Evolutionary conservation across 2,329 filamentous ascomycete species (phyloP).

Genomic region (Neofusicoccum kwambonambiense): DNA sequence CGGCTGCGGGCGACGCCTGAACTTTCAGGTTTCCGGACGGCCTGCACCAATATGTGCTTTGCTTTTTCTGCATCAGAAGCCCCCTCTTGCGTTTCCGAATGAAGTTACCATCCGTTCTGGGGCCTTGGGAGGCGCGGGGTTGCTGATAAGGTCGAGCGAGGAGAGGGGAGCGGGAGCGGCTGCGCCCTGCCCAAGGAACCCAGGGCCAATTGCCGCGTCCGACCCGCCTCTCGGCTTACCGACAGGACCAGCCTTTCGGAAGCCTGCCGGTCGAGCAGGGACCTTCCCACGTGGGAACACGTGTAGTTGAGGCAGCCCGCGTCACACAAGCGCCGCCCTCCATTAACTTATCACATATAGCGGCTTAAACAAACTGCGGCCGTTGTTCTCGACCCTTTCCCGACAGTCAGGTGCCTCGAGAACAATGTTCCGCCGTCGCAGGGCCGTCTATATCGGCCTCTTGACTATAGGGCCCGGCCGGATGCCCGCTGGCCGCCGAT

Average conservation of each 20-base stretch:
- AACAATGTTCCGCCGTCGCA: neutral
- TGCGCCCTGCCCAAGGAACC: neutral
- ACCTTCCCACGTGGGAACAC: slow-evolving; percentile 13
- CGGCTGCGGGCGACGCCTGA: neutral
- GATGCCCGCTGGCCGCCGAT: neutral
- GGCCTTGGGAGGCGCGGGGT: neutral
- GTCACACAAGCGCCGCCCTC: neutral
- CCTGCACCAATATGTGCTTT: neutral
- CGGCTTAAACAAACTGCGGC: neutral
- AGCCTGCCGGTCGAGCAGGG: neutral
- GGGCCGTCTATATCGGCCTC: neutral
- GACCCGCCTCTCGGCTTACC: slow-evolving; percentile 2
- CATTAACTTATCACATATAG: slow-evolving; percentile 2
- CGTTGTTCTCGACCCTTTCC: neutral
- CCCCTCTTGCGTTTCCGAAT: neutral
- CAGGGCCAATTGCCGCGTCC: neutral
- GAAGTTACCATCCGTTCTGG: neutral
- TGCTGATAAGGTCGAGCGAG: neutral
- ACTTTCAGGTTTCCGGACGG: neutral
- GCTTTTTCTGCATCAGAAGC: neutral
- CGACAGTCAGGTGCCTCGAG: neutral
- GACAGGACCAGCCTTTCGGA: neutral
- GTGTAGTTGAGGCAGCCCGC: slow-evolving; percentile 5
- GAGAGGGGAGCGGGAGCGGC: neutral
- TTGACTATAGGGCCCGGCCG: neutral